phyloP scores from a whole-genome alignment of 768 basidiomycete species.

The Agaricus bisporus region DNA sequence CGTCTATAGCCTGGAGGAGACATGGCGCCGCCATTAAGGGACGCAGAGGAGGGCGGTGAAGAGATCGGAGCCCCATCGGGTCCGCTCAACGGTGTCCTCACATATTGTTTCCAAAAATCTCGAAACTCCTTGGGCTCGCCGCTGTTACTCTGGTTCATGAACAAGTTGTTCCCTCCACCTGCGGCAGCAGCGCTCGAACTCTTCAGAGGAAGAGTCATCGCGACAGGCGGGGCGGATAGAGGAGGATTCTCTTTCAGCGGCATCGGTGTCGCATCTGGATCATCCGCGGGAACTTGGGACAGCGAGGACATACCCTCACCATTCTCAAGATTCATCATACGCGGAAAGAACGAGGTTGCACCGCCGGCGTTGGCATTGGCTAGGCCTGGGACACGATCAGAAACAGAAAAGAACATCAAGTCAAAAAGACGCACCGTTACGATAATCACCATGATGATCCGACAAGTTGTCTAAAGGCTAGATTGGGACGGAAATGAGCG shows the following conservation, averaged over 20 bases:
- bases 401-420: conserved; percentile 71
- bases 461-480: conserved; percentile 2
- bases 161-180: too few species aligned
- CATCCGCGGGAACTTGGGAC: conserved; percentile 14
- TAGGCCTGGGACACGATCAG: conserved; percentile 58
- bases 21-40: neutral
- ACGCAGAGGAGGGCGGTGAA: neutral
- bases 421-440: conserved; percentile 60
- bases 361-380: conserved; percentile 23
- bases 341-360: conserved; percentile 57
- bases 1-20: conserved; percentile 26
- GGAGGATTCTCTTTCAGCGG: conserved; percentile 21
- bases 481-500: neutral
- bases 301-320: neutral
- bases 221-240: conserved; percentile 2
- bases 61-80: conserved; percentile 14
- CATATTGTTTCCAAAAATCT: conserved; percentile 72
- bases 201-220: conserved; percentile 7
- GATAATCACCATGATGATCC: neutral
- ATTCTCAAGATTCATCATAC: conserved; percentile 13
- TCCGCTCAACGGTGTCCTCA: conserved; percentile 57
- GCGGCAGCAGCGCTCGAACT: neutral
- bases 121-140: conserved; percentile 41
- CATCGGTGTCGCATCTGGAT: conserved; percentile 47
- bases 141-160: conserved; percentile 11